These are phyloP conservation scores for Entomortierella parvispora DNA, from an alignment of 192 early-diverging fungal species.

Conservation along the genomic window DNA sequence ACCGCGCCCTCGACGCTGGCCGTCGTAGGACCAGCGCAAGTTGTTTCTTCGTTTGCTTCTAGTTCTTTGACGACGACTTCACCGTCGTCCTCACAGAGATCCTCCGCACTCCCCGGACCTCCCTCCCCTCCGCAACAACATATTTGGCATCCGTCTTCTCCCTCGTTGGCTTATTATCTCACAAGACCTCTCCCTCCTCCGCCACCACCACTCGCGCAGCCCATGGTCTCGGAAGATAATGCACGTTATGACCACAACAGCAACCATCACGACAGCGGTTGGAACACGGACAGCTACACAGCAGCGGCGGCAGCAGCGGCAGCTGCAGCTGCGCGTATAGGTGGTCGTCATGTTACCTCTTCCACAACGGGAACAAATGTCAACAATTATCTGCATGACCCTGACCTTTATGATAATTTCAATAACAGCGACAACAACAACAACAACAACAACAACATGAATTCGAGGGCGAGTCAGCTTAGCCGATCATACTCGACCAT, in stretches of 20 bases:
- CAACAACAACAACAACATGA: no score
- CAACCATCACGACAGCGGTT: background rate
- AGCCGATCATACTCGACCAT: no score
- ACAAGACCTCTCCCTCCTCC: background rate
- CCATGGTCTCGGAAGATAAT: no score
- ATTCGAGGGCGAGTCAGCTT: no score
- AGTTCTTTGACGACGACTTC: background rate
- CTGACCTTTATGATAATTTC: no score
- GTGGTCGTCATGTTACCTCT: background rate
- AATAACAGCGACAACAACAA: no score
- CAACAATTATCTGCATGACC: no score
- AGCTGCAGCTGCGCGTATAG: background rate
- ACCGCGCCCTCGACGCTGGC: background rate
- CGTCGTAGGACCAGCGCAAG: background rate
- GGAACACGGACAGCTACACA: background rate
- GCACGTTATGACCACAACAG: background rate
- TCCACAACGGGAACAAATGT: background rate
- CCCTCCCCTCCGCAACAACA: no score
- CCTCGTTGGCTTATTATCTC: slow-evolving; percentile 15
- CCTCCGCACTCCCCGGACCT: background rate
- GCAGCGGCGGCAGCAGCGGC: background rate
- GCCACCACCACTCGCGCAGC: no score
- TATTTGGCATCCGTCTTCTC: slow-evolving; percentile 12
- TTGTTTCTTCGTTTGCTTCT: background rate
- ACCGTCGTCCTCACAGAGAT: background rate